Evolutionary conservation across 2,329 filamentous ascomycete species (phyloP).

Genomic region (Neodidymelliopsis sp.): DNA sequence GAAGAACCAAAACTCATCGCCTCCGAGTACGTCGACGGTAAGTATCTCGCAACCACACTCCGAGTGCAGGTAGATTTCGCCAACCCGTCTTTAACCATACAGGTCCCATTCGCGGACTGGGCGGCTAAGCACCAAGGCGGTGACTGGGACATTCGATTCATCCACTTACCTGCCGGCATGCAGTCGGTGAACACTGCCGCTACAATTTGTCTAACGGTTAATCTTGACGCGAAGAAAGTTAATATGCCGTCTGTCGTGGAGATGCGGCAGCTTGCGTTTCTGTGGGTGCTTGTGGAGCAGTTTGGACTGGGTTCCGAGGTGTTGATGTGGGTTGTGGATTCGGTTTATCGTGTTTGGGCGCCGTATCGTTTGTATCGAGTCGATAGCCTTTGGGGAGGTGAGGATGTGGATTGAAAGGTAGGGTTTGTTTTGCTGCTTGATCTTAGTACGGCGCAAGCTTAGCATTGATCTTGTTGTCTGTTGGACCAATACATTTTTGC

Average conservation of each 20-base stretch:
- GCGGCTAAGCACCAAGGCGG: background rate
- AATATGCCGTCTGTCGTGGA: background rate
- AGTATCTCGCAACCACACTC: slow-evolving; percentile 10
- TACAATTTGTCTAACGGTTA: background rate
- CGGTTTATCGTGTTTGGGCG: slow-evolving; percentile 3
- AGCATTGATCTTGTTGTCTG: no score
- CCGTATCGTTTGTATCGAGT: background rate
- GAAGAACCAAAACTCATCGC: slow-evolving; percentile 1
- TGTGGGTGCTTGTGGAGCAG: background rate
- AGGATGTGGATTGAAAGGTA: no score
- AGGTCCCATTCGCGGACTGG: slow-evolving; percentile 12
- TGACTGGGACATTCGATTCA: no score
- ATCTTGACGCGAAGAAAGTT: slow-evolving; percentile 1
- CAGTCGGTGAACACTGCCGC: background rate
- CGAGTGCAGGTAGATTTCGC: slow-evolving; percentile 11
- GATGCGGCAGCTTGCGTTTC: background rate
- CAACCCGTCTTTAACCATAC: slow-evolving; percentile 1
- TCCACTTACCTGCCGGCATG: background rate
- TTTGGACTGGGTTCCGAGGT: slow-evolving; percentile 1
- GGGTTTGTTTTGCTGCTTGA: no score
- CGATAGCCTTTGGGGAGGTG: background rate
- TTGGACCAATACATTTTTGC: no score
- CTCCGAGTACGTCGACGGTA: background rate
- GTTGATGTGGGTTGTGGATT: slow-evolving; percentile 1
- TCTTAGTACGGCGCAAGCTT: no score